Evolutionary conservation across 371 early-diverging fungal genomes (phyloP).

Genomic region (Cokeromyces recurvatus): DNA sequence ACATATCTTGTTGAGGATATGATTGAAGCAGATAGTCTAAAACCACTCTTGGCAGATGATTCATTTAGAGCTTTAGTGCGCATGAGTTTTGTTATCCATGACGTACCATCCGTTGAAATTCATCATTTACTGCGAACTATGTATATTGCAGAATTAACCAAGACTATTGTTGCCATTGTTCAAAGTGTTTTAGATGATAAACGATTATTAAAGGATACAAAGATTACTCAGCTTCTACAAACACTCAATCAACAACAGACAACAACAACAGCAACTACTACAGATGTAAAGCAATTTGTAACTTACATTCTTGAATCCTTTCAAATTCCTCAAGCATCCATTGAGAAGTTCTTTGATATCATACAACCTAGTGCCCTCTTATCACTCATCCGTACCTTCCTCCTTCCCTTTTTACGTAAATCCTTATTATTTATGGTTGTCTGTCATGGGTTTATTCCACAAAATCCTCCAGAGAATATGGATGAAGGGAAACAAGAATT

Average conservation of each 20-base stretch:
- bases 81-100: conserved; percentile 40
- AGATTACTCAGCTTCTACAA: conserved; percentile 1
- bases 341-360: conserved; percentile 11
- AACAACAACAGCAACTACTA: background rate
- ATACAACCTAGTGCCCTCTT: conserved; percentile 14
- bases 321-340: conserved; percentile 1
- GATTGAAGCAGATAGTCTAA: background rate
- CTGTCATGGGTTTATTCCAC: conserved; percentile 38
- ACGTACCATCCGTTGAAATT: conserved; percentile 38
- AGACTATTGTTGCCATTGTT: conserved; percentile 39
- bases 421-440: conserved; percentile 36
- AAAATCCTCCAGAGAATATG: conserved; percentile 17
- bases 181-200: conserved; percentile 13
- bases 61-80: conserved; percentile 59
- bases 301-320: conserved; percentile 5
- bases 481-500: conserved; percentile 28
- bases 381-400: conserved; percentile 28
- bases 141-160: conserved; percentile 62
- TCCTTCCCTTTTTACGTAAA: conserved; percentile 40
- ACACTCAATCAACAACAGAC: conserved; percentile 5
- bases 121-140: conserved; percentile 62
- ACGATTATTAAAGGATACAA: conserved; percentile 5
- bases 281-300: conserved; percentile 5
- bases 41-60: conserved; percentile 62
- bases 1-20: background rate